Evolutionary conservation across 2,329 filamentous ascomycete genomes (phyloP), one percentile per base, ranked within the genome.

Genomic region (Clonostachys rosea): DNA sequence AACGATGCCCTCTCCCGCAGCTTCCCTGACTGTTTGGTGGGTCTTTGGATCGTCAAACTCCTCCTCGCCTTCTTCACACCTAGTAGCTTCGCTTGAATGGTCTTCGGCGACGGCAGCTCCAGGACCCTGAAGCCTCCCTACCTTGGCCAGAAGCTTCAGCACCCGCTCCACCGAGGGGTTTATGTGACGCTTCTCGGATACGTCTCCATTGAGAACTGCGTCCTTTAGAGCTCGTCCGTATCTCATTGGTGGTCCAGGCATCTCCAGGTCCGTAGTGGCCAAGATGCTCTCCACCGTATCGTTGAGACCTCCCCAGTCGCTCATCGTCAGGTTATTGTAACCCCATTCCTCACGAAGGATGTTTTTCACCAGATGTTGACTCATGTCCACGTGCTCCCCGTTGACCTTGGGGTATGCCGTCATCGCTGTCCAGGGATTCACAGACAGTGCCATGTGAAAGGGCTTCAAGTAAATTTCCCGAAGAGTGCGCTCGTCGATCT

Each of bases 321-420:
- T 81, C 44, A 82, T 73, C 1, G 82, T 76, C 17, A 75, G 68
- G 5, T 77, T 80, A 48, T 83, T 77, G 52, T 79, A 84, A n/a
- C 68, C 66, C 81, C 80, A 84, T 58, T 84, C 81, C 30, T 75
- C 76, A 18, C 80, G 70, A 20, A 84, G 67, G 17, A 84, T 79
- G 20, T 77, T 69, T 49, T 71, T 75, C n/a, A 84, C 63, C 0
- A 74, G 75, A 47, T 76, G 69, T 13, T 60, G 64, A 53, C 83
- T 78, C 71, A 79, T 75, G 44, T 67, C 68, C 24, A 64, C 66
- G 52, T 74, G 72, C 24, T 60, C 55, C 10, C 71, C 71, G 47
- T 76, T 75, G 17, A 75, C 61, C 37, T 65, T 67, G 45, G 72
- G 73, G 49, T 75, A 76, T 7, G 70, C 63, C 2, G 71, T 69